Evolutionary conservation across 371 early-diverging fungal species (phyloP), one percentile per base, ranked within the genome.

Genomic region (Rhizopus delemar): DNA sequence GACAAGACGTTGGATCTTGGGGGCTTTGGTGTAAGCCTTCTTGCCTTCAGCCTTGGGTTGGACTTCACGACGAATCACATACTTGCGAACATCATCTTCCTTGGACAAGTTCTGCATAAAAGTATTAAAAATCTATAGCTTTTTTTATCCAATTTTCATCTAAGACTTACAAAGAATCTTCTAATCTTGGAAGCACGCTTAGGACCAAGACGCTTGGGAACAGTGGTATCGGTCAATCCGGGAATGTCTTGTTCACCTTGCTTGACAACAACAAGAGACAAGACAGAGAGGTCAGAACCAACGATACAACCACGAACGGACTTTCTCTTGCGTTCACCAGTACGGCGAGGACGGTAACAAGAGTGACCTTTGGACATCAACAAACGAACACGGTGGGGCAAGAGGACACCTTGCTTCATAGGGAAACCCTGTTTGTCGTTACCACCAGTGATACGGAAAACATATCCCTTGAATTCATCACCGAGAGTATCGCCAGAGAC

Each of bases 371-470:
- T 91, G 74, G 90, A 88, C 72, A 99, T 88, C 70, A 92, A 84
- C 68, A 98, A 91, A 66, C 96, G 91, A 64, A 97, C 94, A 91
- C 99, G 95, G 77, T 91, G 86, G 62, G 90, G 89, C 60, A 91
- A 84, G 64, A 96, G 87, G 62, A 99, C 92, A 88, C 97, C 97
- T 83, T 95, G 94, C 91, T 96, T 97, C 93, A 93, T 93, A 75
- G 93, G 93, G 90, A 93, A 93, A 82, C 99, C 99, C 88, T 99
- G 98, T 88, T 96, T 96, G 88, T 99, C 99, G 88, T 98, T 95
- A 73, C 99, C 99, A 75, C 99, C 99, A 62, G 96, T 93, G 77
- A 99, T 96, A 78, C 95, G 92, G 88, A 99, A 93, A 70, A 98
- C 90, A 86, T 95, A 98, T 63, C 99, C 99, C 87, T 94, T 95